Evolutionary conservation across 2,329 filamentous ascomycete species (phyloP).

Genomic region (Cladosporium colombiae): DNA sequence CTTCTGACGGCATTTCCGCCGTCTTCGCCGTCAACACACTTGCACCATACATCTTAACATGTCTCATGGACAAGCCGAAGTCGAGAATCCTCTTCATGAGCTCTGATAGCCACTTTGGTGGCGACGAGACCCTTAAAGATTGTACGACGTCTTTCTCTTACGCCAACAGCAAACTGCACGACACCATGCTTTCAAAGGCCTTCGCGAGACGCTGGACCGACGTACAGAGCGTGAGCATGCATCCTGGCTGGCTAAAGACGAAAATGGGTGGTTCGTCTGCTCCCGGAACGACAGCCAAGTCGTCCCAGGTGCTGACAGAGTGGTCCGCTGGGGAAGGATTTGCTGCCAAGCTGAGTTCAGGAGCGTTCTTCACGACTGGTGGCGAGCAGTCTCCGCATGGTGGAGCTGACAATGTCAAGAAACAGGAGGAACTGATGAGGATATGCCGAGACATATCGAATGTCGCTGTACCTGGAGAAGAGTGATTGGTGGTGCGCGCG

Average conservation of each 20-base stretch:
- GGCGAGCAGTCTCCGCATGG: conserved; percentile 30
- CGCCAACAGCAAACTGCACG: conserved; percentile 55
- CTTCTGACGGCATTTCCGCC: conserved; percentile 46
- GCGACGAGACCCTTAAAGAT: conserved; percentile 43
- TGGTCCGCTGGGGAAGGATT: conserved; percentile 45
- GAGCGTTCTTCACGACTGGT: conserved; percentile 28
- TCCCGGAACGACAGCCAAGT: conserved; percentile 47
- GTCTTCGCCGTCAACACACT: conserved; percentile 57
- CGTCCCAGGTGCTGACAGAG: conserved; percentile 49
- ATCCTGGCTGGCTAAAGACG: conserved; percentile 45
- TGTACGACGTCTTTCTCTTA: conserved; percentile 47
- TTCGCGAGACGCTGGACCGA: conserved; percentile 49
- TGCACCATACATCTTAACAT: conserved; percentile 57
- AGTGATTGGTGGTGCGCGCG: background rate
- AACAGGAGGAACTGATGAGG: conserved; percentile 46
- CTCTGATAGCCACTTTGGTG: conserved; percentile 51
- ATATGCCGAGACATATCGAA: conserved; percentile 36
- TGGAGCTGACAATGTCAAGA: conserved; percentile 39
- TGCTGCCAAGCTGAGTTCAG: conserved; percentile 46
- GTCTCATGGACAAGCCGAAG: conserved; percentile 48
- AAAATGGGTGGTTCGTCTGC: conserved; percentile 44
- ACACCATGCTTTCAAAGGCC: conserved; percentile 54
- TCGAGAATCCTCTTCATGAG: conserved; percentile 52
- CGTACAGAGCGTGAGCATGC: conserved; percentile 48
- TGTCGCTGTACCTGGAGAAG: conserved; percentile 22